These are phyloP conservation scores for Penicillium fimorum DNA, from an alignment of 495 filamentous ascomycete genomes.

Conservation along the genomic window DNA sequence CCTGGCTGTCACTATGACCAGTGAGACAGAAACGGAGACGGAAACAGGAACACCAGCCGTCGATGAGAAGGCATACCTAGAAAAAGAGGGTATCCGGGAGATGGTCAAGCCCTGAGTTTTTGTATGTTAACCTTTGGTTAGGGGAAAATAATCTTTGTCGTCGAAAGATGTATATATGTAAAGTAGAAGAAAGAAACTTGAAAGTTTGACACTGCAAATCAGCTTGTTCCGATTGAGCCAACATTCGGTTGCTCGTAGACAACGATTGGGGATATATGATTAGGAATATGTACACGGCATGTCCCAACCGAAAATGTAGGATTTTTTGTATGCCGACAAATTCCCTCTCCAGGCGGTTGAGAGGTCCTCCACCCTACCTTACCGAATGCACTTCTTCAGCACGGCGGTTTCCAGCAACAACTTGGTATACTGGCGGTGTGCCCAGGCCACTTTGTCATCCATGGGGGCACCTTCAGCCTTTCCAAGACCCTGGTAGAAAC, in stretches of 20 bases:
- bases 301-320: background rate
- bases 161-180: background rate
- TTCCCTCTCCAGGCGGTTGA: background rate
- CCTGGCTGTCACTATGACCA: slow-evolving; percentile 35
- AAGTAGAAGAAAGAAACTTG: background rate
- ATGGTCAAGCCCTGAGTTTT: slow-evolving; percentile 4
- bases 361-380: background rate
- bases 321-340: background rate
- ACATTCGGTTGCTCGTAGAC: slow-evolving; percentile 9
- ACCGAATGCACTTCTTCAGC: slow-evolving; percentile 26
- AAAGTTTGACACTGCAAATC: background rate
- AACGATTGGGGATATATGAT: slow-evolving; percentile 15
- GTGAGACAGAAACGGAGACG: slow-evolving; percentile 9
- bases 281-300: slow-evolving; percentile 20
- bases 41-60: background rate
- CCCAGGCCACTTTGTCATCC: slow-evolving; percentile 52
- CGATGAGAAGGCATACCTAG: background rate
- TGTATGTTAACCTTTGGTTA: background rate
- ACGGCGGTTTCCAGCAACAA: slow-evolving; percentile 57
- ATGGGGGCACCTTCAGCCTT: slow-evolving; percentile 49
- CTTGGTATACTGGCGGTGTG: slow-evolving; percentile 66
- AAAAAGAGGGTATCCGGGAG: slow-evolving; percentile 9
- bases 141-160: background rate
- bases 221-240: slow-evolving; percentile 1
- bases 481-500: slow-evolving; percentile 58